These are phyloP conservation scores for Picochlorum sp. DNA, from an alignment of 139 green algal genomes.

Conservation along the genomic window DNA sequence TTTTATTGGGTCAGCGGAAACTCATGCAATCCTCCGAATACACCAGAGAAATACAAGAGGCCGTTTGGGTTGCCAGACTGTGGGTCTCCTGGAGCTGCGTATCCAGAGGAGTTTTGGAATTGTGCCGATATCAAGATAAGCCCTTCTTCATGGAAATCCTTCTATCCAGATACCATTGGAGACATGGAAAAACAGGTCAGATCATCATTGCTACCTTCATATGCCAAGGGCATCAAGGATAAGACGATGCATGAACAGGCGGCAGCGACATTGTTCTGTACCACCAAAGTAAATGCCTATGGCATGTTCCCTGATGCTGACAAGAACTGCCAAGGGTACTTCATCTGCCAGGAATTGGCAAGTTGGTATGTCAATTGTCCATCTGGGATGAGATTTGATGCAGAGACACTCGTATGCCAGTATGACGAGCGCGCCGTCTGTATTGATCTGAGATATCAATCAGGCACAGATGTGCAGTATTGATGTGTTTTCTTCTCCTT, in stretches of 20 bases:
- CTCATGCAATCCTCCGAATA: neutral
- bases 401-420: neutral
- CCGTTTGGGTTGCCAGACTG: neutral
- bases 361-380: neutral
- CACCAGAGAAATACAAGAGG: neutral
- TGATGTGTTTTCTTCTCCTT: no score
- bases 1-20: conserved; percentile 35
- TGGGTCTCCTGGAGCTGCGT: neutral
- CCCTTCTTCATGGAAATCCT: no score
- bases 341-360: neutral
- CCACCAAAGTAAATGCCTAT: neutral
- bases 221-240: no score
- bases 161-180: no score
- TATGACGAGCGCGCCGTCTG: neutral
- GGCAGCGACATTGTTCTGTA: neutral
- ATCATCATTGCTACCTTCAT: no score
- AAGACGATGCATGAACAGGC: no score
- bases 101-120: conserved; percentile 4
- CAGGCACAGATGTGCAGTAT: no score
- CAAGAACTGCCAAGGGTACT: neutral
- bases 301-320: neutral
- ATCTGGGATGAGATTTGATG: neutral
- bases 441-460: no score
- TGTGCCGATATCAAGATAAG: conserved; percentile 15
- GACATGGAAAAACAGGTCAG: no score